Base-by-base conservation (phyloP, 164 flowering plant species). In the Kalanchoe fedtschenkoi region DNA sequence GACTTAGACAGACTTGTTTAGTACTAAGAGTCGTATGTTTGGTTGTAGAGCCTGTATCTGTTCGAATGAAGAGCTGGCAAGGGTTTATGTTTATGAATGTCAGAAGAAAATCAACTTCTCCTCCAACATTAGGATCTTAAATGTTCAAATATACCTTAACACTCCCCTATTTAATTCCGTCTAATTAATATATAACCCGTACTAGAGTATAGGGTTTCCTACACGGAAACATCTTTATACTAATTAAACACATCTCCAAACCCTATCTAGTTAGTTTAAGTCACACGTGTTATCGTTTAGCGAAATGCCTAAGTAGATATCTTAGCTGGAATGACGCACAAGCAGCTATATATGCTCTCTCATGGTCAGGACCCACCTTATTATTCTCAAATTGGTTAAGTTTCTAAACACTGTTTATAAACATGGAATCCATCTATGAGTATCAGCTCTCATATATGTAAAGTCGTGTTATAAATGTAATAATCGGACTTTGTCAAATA, bases 91-190 rank as follows among this genome's bases (percentile, higher is more conserved):
- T 5, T 11, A 44, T 6, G 53, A 19, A 5, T 46, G 77, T 71
- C 70, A 74, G 70, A 71, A 61, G 43, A 42, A 64, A 53, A 61
- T 46, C 53, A 46, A 46, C 0, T 21, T 61, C 66, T 64, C 75
- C 75, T 76, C 80, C 68, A 72, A 76, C 76, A 76, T 69, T 29
- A 63, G 58, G 67, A 77, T 68, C 11, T 46, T 11, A 21, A 46
- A 46, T 46, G 59, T 29, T 56, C 19, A 56, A 28, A 7, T 28
- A 29, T 29, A 56, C 19, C 59, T 29, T 15, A 33, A 56, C 59
- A 29, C 35, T 14, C 1, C 34, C 35, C n/a, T 56, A 29, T 56
- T 56, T 56, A 56, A 17, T 17, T 56, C 6, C 0, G 34, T 5
- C 26, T 19, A 7, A n/a, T n/a, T n/a, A n/a, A n/a, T 19, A 46